A percentile compares a stretch with the other conserved stretches of the same genome.
Conservation (phyloP, 306 rosid genomes). For the Lupinus albus region DNA sequence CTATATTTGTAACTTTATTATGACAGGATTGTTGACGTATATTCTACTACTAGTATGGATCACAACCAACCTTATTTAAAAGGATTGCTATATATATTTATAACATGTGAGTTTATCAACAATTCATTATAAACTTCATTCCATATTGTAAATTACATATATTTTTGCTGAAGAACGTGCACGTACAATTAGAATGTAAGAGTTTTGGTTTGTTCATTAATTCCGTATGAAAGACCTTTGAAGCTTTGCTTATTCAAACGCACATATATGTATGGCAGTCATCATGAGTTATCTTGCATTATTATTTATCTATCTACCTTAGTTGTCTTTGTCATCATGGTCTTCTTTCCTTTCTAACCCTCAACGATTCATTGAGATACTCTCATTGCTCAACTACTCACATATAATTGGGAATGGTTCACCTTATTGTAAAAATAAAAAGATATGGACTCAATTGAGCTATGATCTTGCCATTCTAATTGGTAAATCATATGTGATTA, state of each 20-base stretch:
- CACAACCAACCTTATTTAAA: conserved; percentile 35
- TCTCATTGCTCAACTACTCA: too few species aligned
- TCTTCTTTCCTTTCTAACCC: too few species aligned
- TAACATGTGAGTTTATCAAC: neutral
- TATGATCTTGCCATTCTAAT: too few species aligned
- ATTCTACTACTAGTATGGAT: conserved; percentile 50
- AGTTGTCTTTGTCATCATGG: neutral
- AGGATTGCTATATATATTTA: neutral
- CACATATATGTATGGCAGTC: neutral
- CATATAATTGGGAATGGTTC: too few species aligned
- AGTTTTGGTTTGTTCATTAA: conserved; percentile 39
- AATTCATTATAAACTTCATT: neutral
- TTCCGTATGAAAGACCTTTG: conserved; percentile 2
- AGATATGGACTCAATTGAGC: too few species aligned
- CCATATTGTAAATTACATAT: conserved; percentile 37
- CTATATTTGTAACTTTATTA: conserved; percentile 1
- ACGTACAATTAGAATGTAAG: conserved; percentile 13
- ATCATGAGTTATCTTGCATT: conserved; percentile 11
- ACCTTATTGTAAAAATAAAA: too few species aligned
- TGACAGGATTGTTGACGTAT: conserved; percentile 53
- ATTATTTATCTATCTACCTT: neutral
- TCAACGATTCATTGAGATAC: too few species aligned
- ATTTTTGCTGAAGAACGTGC: conserved; percentile 30
- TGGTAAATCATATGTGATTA: too few species aligned
- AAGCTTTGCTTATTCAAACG: conserved; percentile 13